Conservation (phyloP, 2,329 filamentous ascomycete species). For the Cucurbitaria berberidis region DNA sequence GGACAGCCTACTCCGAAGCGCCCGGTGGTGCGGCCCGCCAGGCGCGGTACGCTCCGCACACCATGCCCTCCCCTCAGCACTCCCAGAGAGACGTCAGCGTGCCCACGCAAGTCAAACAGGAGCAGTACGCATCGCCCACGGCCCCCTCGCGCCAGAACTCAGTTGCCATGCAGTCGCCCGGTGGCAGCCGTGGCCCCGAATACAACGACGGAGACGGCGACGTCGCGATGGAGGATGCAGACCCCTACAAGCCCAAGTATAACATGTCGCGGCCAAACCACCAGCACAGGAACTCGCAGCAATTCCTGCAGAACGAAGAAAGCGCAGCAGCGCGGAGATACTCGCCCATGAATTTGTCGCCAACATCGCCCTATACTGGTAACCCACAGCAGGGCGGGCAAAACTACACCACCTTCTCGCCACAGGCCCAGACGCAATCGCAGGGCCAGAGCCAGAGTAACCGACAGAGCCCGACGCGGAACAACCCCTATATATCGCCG, state of each 20-base stretch:
- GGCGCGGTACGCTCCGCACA: conserved; percentile 47
- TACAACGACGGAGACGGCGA: conserved; percentile 54
- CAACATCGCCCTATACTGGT: conserved; percentile 76
- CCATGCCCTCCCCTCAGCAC: conserved; percentile 44
- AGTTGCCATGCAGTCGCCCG: conserved; percentile 47
- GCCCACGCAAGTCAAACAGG: conserved; percentile 43
- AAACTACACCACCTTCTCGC: conserved; percentile 53
- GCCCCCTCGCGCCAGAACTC: conserved; percentile 46
- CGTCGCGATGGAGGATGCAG: conserved; percentile 80
- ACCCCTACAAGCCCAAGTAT: conserved; percentile 88
- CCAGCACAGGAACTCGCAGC: conserved; percentile 76
- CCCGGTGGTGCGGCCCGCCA: conserved; percentile 40
- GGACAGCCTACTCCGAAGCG: conserved; percentile 46
- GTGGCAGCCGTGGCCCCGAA: conserved; percentile 39
- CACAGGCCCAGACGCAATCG: conserved; percentile 31
- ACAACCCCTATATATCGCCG: conserved; percentile 63
- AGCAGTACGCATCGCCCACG: conserved; percentile 43
- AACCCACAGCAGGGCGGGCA: conserved; percentile 61
- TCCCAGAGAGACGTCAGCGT: conserved; percentile 38
- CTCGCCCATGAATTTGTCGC: conserved; percentile 93
- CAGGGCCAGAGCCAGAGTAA: conserved; percentile 50
- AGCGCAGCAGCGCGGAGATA: conserved; percentile 89
- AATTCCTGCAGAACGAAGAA: conserved; percentile 73
- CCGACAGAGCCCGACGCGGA: conserved; percentile 81
- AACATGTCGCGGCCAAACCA: conserved; percentile 75